phyloP scores from a whole-genome alignment of 1,284 basidiomycete genomes.

The Heliocybe sulcata region DNA sequence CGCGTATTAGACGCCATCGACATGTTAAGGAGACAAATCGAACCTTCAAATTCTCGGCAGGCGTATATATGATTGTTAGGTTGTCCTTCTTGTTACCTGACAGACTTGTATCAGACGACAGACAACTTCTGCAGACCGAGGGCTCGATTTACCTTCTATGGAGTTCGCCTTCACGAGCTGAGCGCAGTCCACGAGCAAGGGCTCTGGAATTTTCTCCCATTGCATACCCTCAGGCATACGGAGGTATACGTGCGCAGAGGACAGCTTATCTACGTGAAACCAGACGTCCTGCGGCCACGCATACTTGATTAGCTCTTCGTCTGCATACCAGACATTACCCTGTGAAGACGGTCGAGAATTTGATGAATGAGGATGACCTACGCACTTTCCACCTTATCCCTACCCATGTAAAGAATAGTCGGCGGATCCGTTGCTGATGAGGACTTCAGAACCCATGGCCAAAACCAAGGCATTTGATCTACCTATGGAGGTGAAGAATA shows the following conservation, averaged over 20 bases:
- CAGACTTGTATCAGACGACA: constrained; percentile 7
- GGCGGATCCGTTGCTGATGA: constrained; percentile 50
- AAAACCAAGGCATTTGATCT: not conserved
- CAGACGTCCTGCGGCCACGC: constrained; percentile 79
- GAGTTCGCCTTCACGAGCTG: constrained; percentile 98
- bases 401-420: constrained; percentile 86
- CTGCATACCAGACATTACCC: constrained; percentile 30
- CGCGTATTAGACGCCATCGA: not conserved
- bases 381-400: constrained; percentile 94
- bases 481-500: constrained; percentile 67
- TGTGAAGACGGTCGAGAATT: not conserved
- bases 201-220: constrained; percentile 85
- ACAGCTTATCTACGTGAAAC: constrained; percentile 88
- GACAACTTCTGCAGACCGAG: not conserved
- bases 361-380: constrained; percentile 11
- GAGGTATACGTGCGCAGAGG: constrained; percentile 92
- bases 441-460: not conserved
- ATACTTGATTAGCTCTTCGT: constrained; percentile 92
- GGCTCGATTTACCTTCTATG: constrained; percentile 77
- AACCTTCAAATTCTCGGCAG: constrained; percentile 84
- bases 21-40: constrained; percentile 5
- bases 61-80: constrained; percentile 91
- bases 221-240: constrained; percentile 74
- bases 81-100: constrained; percentile 95
- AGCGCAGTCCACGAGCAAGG: constrained; percentile 79